Conservation (phyloP, 768 basidiomycete species). For the Russula abietina region DNA sequence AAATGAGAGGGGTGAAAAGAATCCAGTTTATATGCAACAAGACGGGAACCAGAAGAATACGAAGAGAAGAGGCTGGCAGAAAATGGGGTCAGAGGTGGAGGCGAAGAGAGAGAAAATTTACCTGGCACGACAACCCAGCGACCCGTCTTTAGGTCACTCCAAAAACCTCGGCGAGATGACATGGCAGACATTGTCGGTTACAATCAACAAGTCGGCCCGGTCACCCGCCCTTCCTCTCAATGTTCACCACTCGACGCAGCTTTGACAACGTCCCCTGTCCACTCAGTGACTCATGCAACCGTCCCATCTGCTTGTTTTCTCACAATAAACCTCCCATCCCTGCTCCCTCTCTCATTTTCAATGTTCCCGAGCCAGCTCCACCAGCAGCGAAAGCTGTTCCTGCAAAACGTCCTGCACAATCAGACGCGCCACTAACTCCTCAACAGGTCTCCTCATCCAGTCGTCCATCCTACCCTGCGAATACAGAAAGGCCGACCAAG, state of each 20-base stretch:
- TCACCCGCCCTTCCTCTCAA: constrained; percentile 25
- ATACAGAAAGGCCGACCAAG: constrained; percentile 44
- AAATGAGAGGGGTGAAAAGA: constrained; percentile 42
- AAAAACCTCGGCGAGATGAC: constrained; percentile 34
- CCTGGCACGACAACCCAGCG: constrained; percentile 76
- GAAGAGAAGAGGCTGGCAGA: constrained; percentile 53
- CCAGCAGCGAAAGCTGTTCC: constrained; percentile 35
- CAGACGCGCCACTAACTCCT: background rate
- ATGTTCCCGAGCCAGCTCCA: constrained; percentile 30
- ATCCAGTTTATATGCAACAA: constrained; percentile 64
- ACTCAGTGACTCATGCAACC: constrained; percentile 41
- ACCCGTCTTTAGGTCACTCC: constrained; percentile 46
- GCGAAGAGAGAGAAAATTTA: constrained; percentile 32
- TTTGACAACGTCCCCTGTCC: constrained; percentile 62
- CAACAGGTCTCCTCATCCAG: background rate
- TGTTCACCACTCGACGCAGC: constrained; percentile 60
- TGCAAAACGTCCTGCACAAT: constrained; percentile 44
- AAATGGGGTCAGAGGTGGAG: background rate
- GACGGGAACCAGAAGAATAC: constrained; percentile 55
- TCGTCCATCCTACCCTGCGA: constrained; percentile 32
- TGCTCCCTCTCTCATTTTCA: constrained; percentile 34
- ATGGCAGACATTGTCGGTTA: no score
- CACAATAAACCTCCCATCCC: constrained; percentile 43
- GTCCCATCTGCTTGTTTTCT: constrained; percentile 59
- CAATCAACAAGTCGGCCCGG: no score